Evolutionary conservation across 2,329 filamentous ascomycete species (phyloP).

Genomic region (Xylaria sp.): DNA sequence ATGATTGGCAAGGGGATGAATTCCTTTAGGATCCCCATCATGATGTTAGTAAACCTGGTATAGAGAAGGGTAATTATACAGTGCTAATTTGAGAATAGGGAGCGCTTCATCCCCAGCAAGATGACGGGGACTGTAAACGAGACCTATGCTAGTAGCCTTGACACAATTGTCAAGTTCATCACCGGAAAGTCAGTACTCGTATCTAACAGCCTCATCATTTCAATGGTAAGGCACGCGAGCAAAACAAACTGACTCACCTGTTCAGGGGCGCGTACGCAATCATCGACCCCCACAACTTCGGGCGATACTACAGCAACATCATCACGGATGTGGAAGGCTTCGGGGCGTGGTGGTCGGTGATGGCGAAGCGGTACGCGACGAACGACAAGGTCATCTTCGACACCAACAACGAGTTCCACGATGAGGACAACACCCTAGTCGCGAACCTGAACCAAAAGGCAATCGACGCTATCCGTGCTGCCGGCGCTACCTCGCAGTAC

Average conservation of each 20-base stretch:
- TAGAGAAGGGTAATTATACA: neutral
- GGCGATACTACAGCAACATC: constrained; percentile 63
- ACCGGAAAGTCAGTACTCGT: constrained; percentile 37
- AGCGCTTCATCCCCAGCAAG: constrained; percentile 62
- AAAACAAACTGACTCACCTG: constrained; percentile 11
- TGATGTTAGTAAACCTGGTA: constrained; percentile 58
- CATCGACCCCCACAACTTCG: constrained; percentile 72
- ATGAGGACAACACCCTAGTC: constrained; percentile 69
- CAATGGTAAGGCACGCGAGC: neutral
- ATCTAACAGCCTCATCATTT: neutral
- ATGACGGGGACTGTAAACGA: constrained; percentile 56
- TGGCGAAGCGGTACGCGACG: constrained; percentile 63
- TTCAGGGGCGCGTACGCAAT: constrained; percentile 62
- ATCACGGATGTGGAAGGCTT: constrained; percentile 66
- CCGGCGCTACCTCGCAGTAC: constrained; percentile 66
- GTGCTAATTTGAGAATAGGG: constrained; percentile 56
- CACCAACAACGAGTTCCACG: constrained; percentile 75
- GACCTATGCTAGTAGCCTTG: constrained; percentile 46
- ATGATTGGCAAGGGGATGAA: constrained; percentile 66
- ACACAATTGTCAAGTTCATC: constrained; percentile 46
- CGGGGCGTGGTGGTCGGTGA: constrained; percentile 65
- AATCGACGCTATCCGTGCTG: constrained; percentile 69
- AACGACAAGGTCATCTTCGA: constrained; percentile 71
- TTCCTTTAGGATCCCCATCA: constrained; percentile 65
- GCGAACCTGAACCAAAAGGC: constrained; percentile 72